These are phyloP conservation scores for Atkinsonella texensis DNA, from an alignment of 2,329 filamentous ascomycete genomes.

Conservation along the genomic window DNA sequence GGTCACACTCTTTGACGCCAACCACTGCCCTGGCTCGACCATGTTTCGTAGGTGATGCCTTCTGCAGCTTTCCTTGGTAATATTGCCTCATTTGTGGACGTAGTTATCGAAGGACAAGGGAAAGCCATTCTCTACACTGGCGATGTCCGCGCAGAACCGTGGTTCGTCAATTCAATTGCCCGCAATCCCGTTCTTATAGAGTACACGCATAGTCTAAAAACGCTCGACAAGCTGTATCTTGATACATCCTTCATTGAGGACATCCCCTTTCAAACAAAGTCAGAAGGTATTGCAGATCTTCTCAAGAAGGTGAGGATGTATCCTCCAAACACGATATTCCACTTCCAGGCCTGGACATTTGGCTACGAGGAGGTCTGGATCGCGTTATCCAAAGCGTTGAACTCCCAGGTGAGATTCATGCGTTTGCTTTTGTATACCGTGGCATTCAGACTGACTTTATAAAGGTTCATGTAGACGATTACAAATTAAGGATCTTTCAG, in stretches of 20 bases:
- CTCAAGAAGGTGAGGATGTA: constrained; percentile 56
- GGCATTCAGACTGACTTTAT: constrained; percentile 6
- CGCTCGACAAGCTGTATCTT: constrained; percentile 71
- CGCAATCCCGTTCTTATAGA: constrained; percentile 64
- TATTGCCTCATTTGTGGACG: background rate
- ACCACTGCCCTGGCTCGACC: constrained; percentile 80
- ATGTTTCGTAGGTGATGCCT: constrained; percentile 56
- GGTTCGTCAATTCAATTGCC: constrained; percentile 67
- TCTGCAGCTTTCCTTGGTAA: background rate
- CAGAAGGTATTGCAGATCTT: constrained; percentile 64
- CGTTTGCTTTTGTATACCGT: background rate
- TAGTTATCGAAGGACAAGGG: constrained; percentile 60
- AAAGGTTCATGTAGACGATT: constrained; percentile 70
- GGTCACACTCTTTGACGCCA: constrained; percentile 80
- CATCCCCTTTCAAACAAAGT: constrained; percentile 46
- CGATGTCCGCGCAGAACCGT: constrained; percentile 74
- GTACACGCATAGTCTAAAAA: constrained; percentile 54
- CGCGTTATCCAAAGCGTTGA: constrained; percentile 58
- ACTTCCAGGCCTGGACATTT: constrained; percentile 84
- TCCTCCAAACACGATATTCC: constrained; percentile 64
- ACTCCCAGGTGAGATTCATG: constrained; percentile 40
- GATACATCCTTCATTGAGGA: constrained; percentile 64
- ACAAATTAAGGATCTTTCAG: constrained; percentile 62
- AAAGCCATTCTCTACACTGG: constrained; percentile 79
- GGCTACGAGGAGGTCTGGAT: constrained; percentile 87